Percentiles rank a stretch among this genome's conserved stretches.
Evolutionary conservation across 1,284 basidiomycete species (phyloP).

Genomic region (Trametes hirsuta): DNA sequence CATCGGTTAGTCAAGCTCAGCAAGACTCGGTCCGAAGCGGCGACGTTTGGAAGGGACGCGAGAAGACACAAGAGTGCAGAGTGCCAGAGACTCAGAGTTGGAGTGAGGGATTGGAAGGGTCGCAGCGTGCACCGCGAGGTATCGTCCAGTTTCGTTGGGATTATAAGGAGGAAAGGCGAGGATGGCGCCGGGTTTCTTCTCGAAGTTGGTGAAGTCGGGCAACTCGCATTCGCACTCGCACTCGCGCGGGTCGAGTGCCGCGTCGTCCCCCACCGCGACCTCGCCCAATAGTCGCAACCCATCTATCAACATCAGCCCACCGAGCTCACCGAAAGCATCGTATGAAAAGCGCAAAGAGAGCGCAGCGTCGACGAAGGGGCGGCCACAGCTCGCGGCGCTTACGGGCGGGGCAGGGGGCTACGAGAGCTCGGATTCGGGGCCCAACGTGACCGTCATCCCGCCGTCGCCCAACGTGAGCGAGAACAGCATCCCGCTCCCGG

Average conservation of each 20-base stretch:
- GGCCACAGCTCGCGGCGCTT: slow-evolving; percentile 13
- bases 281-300: slow-evolving; percentile 23
- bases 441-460: slow-evolving; percentile 59
- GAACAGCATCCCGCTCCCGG: slow-evolving; percentile 24
- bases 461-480: slow-evolving; percentile 49
- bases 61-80: neutral
- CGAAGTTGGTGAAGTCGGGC: slow-evolving; percentile 39
- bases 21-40: neutral
- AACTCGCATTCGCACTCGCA: slow-evolving; percentile 20
- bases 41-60: neutral
- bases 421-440: slow-evolving; percentile 39
- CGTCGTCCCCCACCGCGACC: slow-evolving; percentile 25
- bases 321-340: slow-evolving; percentile 11
- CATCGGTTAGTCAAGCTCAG: slow-evolving; percentile 7
- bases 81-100: neutral
- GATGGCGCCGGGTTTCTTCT: slow-evolving; percentile 42
- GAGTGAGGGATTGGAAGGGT: neutral
- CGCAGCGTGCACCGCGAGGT: neutral
- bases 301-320: slow-evolving; percentile 31
- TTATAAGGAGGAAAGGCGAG: neutral
- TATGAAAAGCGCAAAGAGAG: slow-evolving; percentile 14
- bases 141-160: neutral
- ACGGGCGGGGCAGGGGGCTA: slow-evolving; percentile 17
- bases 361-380: slow-evolving; percentile 9
- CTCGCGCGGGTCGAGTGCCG: slow-evolving; percentile 26